Evolutionary conservation across 2,329 filamentous ascomycete species (phyloP).

Genomic region (Clonostachys chloroleuca): DNA sequence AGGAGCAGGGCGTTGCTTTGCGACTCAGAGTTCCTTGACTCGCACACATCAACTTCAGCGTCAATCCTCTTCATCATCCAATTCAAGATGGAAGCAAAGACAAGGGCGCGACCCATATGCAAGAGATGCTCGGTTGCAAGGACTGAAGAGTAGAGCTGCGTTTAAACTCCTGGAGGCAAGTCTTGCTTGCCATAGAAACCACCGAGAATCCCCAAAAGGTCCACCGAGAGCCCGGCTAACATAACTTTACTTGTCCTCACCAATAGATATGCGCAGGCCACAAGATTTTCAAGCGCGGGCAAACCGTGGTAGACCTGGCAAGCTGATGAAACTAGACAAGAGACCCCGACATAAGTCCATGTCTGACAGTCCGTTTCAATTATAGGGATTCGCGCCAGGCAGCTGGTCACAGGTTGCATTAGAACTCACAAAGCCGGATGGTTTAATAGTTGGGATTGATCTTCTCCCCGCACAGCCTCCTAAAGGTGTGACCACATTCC

Average conservation of each 20-base stretch:
- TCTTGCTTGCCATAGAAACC: neutral
- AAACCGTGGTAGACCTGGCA: constrained; percentile 88
- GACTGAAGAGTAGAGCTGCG: constrained; percentile 84
- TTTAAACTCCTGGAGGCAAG: constrained; percentile 85
- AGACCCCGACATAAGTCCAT: no score
- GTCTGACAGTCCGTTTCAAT: neutral
- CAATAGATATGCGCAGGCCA: constrained; percentile 76
- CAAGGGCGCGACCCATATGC: constrained; percentile 71
- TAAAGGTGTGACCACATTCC: constrained; percentile 86
- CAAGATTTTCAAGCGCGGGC: constrained; percentile 70
- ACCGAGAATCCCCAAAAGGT: neutral
- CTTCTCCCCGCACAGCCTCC: constrained; percentile 90
- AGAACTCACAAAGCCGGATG: constrained; percentile 69
- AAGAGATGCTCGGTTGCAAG: constrained; percentile 70
- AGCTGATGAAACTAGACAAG: constrained; percentile 12
- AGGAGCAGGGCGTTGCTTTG: no score
- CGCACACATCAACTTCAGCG: neutral
- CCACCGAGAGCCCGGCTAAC: neutral
- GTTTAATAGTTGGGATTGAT: constrained; percentile 86
- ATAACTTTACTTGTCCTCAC: neutral
- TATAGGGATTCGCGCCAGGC: constrained; percentile 72
- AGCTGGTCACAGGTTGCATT: constrained; percentile 81
- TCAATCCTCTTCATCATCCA: constrained; percentile 3
- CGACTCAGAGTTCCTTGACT: neutral
- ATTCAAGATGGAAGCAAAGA: constrained; percentile 71